Percentiles rank a stretch among this genome's conserved stretches.
Conservation (phyloP, 371 early-diverging fungal genomes). For the Synchytrium microbalum region DNA sequence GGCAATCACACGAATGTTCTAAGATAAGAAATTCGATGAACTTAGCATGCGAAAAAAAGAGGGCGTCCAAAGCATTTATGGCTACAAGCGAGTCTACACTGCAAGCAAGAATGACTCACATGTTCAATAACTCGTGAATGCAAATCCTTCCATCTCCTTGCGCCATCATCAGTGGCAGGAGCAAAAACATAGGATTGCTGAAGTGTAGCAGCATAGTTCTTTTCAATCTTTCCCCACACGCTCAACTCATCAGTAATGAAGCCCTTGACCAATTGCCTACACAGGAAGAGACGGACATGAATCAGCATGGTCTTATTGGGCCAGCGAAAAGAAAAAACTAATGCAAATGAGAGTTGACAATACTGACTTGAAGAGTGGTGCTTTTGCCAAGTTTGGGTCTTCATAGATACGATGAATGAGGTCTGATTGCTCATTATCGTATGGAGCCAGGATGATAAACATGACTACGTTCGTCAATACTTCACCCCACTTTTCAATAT, state of each 20-base stretch:
- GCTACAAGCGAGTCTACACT: not conserved
- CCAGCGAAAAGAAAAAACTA: constrained; percentile 3
- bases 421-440: constrained; percentile 92
- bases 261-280: constrained; percentile 69
- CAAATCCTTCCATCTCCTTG: constrained; percentile 71
- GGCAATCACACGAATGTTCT: constrained; percentile 91
- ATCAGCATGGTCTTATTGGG: not conserved
- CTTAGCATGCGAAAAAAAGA: not conserved
- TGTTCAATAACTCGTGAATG: constrained; percentile 94
- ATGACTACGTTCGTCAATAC: constrained; percentile 73
- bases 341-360: not conserved
- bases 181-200: constrained; percentile 64
- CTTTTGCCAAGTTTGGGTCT: constrained; percentile 68
- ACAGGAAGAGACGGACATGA: constrained; percentile 1
- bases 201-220: constrained; percentile 69
- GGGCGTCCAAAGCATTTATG: not conserved
- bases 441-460: constrained; percentile 83
- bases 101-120: constrained; percentile 29
- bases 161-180: constrained; percentile 61
- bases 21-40: not conserved
- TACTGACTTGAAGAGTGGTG: constrained; percentile 59
- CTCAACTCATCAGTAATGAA: constrained; percentile 88
- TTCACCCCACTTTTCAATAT: constrained; percentile 69
- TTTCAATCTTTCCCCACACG: constrained; percentile 87
- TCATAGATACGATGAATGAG: constrained; percentile 73